Conservation (phyloP, 2,329 filamentous ascomycete species). For the Cercospora nicotianae region DNA sequence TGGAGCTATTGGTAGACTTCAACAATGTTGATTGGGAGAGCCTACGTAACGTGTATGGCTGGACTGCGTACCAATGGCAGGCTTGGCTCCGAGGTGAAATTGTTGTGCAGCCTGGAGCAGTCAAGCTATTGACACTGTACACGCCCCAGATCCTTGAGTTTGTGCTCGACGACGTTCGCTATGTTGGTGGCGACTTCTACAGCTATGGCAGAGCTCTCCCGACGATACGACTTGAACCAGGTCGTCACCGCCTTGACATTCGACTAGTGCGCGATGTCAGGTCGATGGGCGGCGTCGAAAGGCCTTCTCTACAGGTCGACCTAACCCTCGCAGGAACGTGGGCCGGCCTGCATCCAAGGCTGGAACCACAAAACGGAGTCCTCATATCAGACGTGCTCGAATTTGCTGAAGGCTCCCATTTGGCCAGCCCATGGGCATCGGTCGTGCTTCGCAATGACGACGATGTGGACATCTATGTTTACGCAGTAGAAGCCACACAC, state of each 20-base stretch:
- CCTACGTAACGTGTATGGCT: conserved; percentile 57
- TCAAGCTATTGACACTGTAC: conserved; percentile 45
- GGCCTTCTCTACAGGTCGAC: conserved; percentile 48
- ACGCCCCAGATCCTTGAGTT: conserved; percentile 54
- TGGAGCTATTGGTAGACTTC: conserved; percentile 49
- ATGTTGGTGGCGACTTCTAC: conserved; percentile 61
- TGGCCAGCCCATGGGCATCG: conserved; percentile 52
- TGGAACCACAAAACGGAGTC: conserved; percentile 28
- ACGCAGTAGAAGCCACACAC: conserved; percentile 19
- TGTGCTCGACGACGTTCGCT: conserved; percentile 52
- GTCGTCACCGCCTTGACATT: conserved; percentile 53
- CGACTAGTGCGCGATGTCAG: conserved; percentile 59
- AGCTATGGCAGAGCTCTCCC: conserved; percentile 52
- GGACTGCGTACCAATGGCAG: conserved; percentile 60
- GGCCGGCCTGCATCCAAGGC: conserved; percentile 33
- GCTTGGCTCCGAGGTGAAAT: conserved; percentile 57
- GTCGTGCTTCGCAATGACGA: conserved; percentile 50
- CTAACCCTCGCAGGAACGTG: conserved; percentile 39
- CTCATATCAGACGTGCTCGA: conserved; percentile 54
- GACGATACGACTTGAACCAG: conserved; percentile 52
- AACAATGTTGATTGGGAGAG: conserved; percentile 55
- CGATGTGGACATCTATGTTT: conserved; percentile 25
- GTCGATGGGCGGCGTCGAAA: conserved; percentile 54
- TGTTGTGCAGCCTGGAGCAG: conserved; percentile 38
- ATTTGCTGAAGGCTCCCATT: conserved; percentile 38